A percentile compares a stretch with the other conserved stretches of the same genome.
Evolutionary conservation across 768 basidiomycete species (phyloP).

Genomic region (Russula earlei): DNA sequence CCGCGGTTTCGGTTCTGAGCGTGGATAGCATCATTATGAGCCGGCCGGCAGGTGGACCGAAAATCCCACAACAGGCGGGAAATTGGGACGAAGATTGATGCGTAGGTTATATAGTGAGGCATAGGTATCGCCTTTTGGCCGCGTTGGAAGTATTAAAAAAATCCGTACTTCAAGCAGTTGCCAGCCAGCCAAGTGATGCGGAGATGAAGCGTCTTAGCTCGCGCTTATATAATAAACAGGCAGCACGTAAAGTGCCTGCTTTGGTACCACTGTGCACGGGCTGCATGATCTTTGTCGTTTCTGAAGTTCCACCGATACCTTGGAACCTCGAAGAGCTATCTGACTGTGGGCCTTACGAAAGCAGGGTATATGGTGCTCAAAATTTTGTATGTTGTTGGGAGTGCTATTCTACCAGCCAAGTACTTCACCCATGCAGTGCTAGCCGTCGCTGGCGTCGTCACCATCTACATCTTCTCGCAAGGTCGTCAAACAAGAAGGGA

Average conservation of each 20-base stretch:
- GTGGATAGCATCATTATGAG: conserved; percentile 99
- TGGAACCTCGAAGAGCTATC: not conserved
- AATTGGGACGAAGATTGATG: conserved; percentile 76
- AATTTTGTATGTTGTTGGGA: conserved; percentile 32
- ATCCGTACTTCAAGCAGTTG: not conserved
- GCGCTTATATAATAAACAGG: no score
- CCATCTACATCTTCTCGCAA: conserved; percentile 52
- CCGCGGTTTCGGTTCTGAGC: conserved; percentile 80
- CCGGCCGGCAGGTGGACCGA: conserved; percentile 85
- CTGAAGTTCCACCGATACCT: not conserved
- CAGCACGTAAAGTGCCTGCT: no score
- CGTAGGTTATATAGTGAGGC: not conserved
- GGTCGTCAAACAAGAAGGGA: conserved; percentile 65
- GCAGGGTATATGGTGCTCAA: conserved; percentile 42
- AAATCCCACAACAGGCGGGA: conserved; percentile 76
- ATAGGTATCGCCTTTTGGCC: not conserved
- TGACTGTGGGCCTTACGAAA: no score
- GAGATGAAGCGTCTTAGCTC: no score
- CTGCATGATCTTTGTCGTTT: not conserved
- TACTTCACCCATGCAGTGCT: conserved; percentile 48
- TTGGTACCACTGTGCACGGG: not conserved
- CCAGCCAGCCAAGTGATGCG: no score
- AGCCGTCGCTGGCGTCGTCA: conserved; percentile 35
- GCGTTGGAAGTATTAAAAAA: not conserved
- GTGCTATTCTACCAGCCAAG: conserved; percentile 41